Conservation (phyloP, 1,284 basidiomycete species). For the Thelephora terrestris region DNA sequence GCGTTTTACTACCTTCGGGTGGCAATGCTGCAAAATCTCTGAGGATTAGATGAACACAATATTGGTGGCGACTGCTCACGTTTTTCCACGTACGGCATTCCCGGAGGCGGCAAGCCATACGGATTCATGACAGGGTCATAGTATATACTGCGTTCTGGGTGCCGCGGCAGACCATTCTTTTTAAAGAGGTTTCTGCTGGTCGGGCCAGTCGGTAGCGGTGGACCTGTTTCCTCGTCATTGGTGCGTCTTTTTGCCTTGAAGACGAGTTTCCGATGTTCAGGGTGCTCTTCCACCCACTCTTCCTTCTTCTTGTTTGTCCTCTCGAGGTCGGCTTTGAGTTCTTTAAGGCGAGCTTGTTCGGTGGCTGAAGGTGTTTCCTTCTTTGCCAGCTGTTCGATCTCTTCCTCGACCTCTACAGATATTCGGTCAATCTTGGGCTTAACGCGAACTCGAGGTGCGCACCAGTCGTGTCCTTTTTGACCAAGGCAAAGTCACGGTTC, state of each 20-base stretch:
- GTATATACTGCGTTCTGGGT: conserved; percentile 85
- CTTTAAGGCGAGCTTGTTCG: conserved; percentile 46
- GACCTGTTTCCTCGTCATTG: conserved; percentile 33
- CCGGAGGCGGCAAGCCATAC: conserved; percentile 90
- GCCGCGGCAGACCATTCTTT: conserved; percentile 71
- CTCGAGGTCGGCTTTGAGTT: conserved; percentile 69
- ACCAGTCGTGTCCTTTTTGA: conserved; percentile 85
- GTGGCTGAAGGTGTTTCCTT: conserved; percentile 30
- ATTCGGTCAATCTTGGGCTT: background rate
- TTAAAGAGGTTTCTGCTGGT: conserved; percentile 63
- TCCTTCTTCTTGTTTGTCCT: conserved; percentile 79
- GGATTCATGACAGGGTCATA: conserved; percentile 93
- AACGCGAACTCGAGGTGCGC: conserved; percentile 7
- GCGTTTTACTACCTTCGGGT: conserved; percentile 51
- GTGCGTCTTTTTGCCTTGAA: conserved; percentile 41
- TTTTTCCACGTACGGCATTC: conserved; percentile 88
- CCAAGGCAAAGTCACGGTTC: conserved; percentile 68
- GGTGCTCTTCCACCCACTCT: conserved; percentile 84
- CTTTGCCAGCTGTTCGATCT: conserved; percentile 54
- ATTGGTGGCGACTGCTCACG: conserved; percentile 37
- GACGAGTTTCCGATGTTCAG: conserved; percentile 76
- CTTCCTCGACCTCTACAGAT: conserved; percentile 56
- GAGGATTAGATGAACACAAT: background rate
- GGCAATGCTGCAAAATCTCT: conserved; percentile 35
- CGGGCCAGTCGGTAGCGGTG: conserved; percentile 23